Base-by-base conservation (phyloP, 2,329 filamentous ascomycete genomes). In the Ilyonectria mors-panacis region DNA sequence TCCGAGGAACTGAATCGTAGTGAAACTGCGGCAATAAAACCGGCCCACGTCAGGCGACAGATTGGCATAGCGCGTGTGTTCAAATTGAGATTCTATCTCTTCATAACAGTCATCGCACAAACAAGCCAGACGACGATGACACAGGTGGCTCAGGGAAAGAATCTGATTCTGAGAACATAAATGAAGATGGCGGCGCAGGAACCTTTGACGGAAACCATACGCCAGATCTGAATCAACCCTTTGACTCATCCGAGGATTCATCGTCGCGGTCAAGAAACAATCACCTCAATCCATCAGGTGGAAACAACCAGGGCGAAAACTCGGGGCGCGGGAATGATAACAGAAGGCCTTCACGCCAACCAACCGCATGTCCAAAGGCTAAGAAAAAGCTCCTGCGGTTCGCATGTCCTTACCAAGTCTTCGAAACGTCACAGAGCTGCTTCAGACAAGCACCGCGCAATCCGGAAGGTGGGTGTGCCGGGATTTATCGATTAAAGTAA, bases 361-460 rank as follows among this genome's bases (percentile, higher is more conserved):
- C 26, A 6, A 8, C 35, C 37, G 33, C 21, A 6, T 26, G 15
- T 4, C 39, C 44, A 13, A 50, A 12, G 2, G 19, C 21, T 23
- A 42, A 33, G 21, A 33, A 51, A 13, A 9, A 47, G 7, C 13
- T 50, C 1, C n/a, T 19, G n/a, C 54, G 47, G 21, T 59, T 51
- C 47, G 35, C 47, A 9, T 48, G 54, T 21, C 44, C 47, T n/a
- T 48, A 45, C 17, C 28, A 50, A 30, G 63, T 33, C 0, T 61
- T 55, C 33, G 63, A 65, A 30, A 35, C 47, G 13, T 57, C 23
- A 6, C 63, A 57, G 21, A n/a, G 17, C 9, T 65, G 63, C 42
- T 65, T 65, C 19, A 48, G 26, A 21, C 63, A 58, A 37, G 50
- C 47, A 9, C 51, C 51, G 12, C 63, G 57, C 9, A 65, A 61